Percentiles rank a stretch among this genome's conserved stretches.
Conservation (phyloP, 2,329 filamentous ascomycete species). For the Stagonosporopsis rhizophila region DNA sequence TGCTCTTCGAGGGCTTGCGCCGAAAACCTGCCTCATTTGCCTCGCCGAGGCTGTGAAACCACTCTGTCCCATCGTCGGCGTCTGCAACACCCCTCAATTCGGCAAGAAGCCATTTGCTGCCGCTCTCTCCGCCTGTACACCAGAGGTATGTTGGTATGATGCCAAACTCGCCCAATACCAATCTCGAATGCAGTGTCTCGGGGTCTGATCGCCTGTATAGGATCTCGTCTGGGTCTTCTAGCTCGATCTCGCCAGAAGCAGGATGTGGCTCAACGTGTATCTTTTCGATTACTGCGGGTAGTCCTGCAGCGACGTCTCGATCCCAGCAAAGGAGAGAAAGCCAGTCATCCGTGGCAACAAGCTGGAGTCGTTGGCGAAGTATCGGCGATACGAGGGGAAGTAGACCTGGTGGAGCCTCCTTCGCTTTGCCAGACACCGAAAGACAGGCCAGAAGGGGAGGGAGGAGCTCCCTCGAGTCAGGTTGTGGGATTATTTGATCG, state of each 20-base stretch:
- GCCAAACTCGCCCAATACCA: slow-evolving; percentile 67
- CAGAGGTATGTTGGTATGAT: slow-evolving; percentile 73
- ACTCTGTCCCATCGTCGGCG: slow-evolving; percentile 63
- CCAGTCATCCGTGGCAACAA: slow-evolving; percentile 73
- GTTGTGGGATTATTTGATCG: slow-evolving; percentile 59
- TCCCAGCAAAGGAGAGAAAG: slow-evolving; percentile 76
- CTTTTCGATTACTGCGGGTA: slow-evolving; percentile 67
- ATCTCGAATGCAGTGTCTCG: slow-evolving; percentile 75
- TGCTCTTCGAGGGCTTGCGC: slow-evolving; percentile 33
- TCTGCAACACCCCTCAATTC: slow-evolving; percentile 69
- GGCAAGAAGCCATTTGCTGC: slow-evolving; percentile 74
- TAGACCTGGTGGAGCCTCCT: slow-evolving; percentile 65
- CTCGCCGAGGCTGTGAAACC: slow-evolving; percentile 64
- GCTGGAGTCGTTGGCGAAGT: slow-evolving; percentile 66
- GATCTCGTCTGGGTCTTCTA: slow-evolving; percentile 69
- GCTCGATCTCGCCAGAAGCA: slow-evolving; percentile 78
- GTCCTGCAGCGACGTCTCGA: slow-evolving; percentile 60
- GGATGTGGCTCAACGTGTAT: slow-evolving; percentile 79
- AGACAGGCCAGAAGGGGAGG: slow-evolving; percentile 70
- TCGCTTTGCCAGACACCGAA: slow-evolving; percentile 66
- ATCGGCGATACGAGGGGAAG: slow-evolving; percentile 68
- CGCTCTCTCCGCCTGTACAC: slow-evolving; percentile 70
- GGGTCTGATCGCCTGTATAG: slow-evolving; percentile 73
- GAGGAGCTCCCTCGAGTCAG: slow-evolving; percentile 63
- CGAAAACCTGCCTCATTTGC: slow-evolving; percentile 63